These are phyloP conservation scores for Rutstroemia sp. DNA, from an alignment of 2,329 filamentous ascomycete species.

Conservation along the genomic window DNA sequence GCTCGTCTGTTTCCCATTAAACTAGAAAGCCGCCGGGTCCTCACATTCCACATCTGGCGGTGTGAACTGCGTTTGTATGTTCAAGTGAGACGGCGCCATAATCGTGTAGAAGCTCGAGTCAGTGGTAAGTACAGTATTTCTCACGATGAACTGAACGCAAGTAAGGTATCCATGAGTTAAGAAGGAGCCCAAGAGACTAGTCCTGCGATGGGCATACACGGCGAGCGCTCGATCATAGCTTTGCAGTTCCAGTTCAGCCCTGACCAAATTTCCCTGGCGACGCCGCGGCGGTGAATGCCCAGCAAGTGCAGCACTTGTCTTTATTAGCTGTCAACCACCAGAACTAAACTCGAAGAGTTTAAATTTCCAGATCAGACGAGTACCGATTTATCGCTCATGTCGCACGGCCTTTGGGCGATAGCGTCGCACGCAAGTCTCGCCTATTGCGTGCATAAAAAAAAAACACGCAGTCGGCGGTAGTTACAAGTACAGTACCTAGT, in stretches of 20 bases:
- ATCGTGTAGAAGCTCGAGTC: conserved; percentile 7
- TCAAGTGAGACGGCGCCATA: conserved; percentile 20
- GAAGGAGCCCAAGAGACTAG: neutral
- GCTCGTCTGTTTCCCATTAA: conserved; percentile 7
- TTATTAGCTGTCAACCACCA: neutral
- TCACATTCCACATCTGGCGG: conserved; percentile 28
- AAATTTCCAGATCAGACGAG: conserved; percentile 20
- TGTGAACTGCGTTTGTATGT: conserved; percentile 17
- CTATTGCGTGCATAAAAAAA: conserved; percentile 23
- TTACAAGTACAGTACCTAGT: conserved; percentile 14
- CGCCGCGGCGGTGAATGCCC: conserved; percentile 8
- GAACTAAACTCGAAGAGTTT: conserved; percentile 1
- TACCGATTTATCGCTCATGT: conserved; percentile 1
- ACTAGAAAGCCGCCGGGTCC: conserved; percentile 18
- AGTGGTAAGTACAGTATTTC: neutral
- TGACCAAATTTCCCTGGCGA: neutral
- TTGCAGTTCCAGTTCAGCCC: conserved; percentile 9
- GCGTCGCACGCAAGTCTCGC: conserved; percentile 12
- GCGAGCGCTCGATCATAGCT: conserved; percentile 6
- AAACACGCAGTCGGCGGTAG: too few species aligned
- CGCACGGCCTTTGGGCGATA: conserved; percentile 13
- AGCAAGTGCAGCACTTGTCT: neutral
- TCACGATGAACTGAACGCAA: neutral
- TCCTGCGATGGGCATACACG: neutral
- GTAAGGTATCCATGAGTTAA: conserved; percentile 4